Evolutionary conservation across 352 stramenopile species (phyloP).

Genomic region (Thalassiosira livingstoniorum): DNA sequence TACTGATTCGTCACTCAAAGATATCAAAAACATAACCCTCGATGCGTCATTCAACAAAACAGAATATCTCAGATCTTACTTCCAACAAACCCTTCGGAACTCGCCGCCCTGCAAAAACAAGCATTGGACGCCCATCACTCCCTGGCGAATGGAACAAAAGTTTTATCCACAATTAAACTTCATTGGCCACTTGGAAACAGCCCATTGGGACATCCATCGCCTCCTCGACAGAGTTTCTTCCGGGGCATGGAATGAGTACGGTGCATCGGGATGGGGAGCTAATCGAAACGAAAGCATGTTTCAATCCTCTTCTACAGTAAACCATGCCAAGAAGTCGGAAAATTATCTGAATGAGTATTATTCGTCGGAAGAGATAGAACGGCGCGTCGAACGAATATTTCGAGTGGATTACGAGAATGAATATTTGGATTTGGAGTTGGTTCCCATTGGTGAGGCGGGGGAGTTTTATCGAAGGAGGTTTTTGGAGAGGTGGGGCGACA

Average conservation of each 20-base stretch:
- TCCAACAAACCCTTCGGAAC: background rate
- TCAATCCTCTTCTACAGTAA: constrained; percentile 5
- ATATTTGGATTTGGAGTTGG: constrained; percentile 24
- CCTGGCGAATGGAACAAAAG: constrained; percentile 51
- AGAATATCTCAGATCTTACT: background rate
- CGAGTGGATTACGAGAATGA: constrained; percentile 18
- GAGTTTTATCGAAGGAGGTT: constrained; percentile 9
- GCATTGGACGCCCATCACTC: constrained; percentile 54
- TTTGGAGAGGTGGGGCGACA: too few relatives aligned
- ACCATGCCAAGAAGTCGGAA: constrained; percentile 13
- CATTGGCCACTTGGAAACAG: constrained; percentile 65
- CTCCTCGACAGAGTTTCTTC: constrained; percentile 43
- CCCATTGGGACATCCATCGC: constrained; percentile 33
- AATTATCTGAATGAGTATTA: constrained; percentile 15
- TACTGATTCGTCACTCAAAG: background rate
- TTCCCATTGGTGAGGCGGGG: background rate
- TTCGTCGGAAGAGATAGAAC: background rate
- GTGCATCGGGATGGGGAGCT: constrained; percentile 57
- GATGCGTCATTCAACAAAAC: too few relatives aligned
- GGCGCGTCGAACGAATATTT: constrained; percentile 4
- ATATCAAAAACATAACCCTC: too few relatives aligned
- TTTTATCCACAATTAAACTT: constrained; percentile 71
- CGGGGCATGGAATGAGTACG: constrained; percentile 54
- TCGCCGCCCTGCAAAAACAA: constrained; percentile 39
- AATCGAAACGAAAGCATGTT: constrained; percentile 59